Evolutionary conservation across 106 monocot species (phyloP), one percentile per base, ranked within the genome.

Genomic region (Allium fistulosum): DNA sequence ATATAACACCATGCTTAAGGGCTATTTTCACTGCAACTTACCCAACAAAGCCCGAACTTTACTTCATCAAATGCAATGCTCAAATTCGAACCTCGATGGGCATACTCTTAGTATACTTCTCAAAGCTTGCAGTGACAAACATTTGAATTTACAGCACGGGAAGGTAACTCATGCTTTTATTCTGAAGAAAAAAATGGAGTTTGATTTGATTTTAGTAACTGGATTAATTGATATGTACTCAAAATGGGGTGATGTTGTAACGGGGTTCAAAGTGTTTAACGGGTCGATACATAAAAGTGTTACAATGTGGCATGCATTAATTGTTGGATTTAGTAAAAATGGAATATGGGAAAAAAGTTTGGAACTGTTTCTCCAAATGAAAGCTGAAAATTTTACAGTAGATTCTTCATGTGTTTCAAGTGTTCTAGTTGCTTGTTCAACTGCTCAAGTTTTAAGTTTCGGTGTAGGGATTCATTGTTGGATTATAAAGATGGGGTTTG

Each of bases 391-490:
- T 6, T 57, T 37, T 3, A 26, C 53, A 48, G 26, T 70, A 3
- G 58, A 59, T 69, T 53, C 81, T 2, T 16, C 69, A 7, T 70
- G 65, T 7, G 37, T 74, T 37, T 63, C 81, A 3, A 69, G 73
- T 18, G 77, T 73, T 68, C 28, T 82, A 69, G 28, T 57, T 4
- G 77, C 69, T 4, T 82, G 77, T 26, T 58, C 69, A 3, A 57
- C 46, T 17, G 59, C 58, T 26, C 69, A 48, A 51, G 66, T 27
- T 1, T 26, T 47, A 62, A 69, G 9, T 16, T 81, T 81, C 15
- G 81, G 77, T n/a, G 47, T 66, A 66, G 65, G 63, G 48, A 60
- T 82, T 70, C 81, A 82, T 26, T 73, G 81, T 70, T 73, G 65
- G 7, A 69, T 59, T 57, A 28, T 74, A 4, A 82, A 77, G 60